Evolutionary conservation across 495 filamentous ascomycete species (phyloP), one percentile per base, ranked within the genome.

Genomic region (Bombardia bombarda): DNA sequence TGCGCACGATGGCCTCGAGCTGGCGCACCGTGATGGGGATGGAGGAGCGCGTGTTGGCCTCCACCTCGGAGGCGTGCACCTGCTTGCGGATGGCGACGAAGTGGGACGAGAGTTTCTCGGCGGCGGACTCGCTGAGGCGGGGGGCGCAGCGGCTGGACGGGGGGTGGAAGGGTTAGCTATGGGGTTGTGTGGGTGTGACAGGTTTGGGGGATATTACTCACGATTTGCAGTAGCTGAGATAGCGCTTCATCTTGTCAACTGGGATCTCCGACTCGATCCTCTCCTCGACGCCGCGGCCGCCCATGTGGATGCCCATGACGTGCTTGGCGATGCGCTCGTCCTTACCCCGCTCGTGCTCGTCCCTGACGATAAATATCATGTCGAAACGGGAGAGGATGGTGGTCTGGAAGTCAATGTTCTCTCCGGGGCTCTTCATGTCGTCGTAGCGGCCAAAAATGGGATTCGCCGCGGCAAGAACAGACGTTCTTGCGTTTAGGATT

Each of bases 321-420:
- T 97, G 92, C 39, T 84, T 86, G 10, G 93, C 93, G 39, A 99
- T 96, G 1, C 75, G 81, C 68, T 97, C 90, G 63, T 99, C 93
- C 52, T 88, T 80, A 31, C 73, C 79, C 31, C 86, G 80, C 38
- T 93, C 86, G 63, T 99, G 93, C 42, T 94, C 88, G 55, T 99
- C 93, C 25, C 86, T 86, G 35, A 99, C 90, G 50, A 99, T 94
- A 72, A 97, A 99, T 55, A 99, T 96, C 89, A 99, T 95, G 66
- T 99, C 93, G 67, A 99, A 99, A 69, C 93, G 83, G 1, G 92
- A 97, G 38, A 99, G 63, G 59, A 99, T 97, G 16, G 93, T 99
- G 2, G 93, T 99, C 58, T 99, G 93, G 69, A 99, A 99, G 60
- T 99, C 93, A 52, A 99, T 99, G 58, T 99, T 99, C 65, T 99